These are phyloP conservation scores for Pseudoneurospora amorphoporcata DNA, from an alignment of 495 filamentous ascomycete genomes.

Conservation along the genomic window DNA sequence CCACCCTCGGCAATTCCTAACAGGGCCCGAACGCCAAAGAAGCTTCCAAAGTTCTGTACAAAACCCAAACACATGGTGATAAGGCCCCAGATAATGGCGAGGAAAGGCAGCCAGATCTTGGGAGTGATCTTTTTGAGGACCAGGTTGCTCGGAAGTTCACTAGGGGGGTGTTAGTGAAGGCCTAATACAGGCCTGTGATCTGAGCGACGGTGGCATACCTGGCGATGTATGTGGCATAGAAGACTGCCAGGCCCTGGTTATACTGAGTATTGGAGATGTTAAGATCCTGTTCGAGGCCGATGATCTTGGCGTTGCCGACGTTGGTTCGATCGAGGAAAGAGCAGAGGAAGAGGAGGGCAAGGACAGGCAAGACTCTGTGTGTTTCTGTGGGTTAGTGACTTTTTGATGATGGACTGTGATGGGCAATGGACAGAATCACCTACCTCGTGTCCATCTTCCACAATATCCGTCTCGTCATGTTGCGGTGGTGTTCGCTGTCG, in stretches of 20 bases:
- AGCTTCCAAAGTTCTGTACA: slow-evolving; percentile 58
- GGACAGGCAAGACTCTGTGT: slow-evolving; percentile 38
- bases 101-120: slow-evolving; percentile 45
- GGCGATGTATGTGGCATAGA: slow-evolving; percentile 48
- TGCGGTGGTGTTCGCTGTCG: neutral
- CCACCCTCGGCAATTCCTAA: slow-evolving; percentile 52
- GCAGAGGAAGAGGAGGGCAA: slow-evolving; percentile 39
- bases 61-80: slow-evolving; percentile 62
- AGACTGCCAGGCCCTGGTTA: slow-evolving; percentile 49
- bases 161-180: slow-evolving; percentile 6
- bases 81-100: slow-evolving; percentile 47
- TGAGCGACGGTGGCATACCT: slow-evolving; percentile 14
- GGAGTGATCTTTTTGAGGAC: slow-evolving; percentile 66
- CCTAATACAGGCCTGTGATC: slow-evolving; percentile 3
- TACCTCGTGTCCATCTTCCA: slow-evolving; percentile 20
- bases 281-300: slow-evolving; percentile 55
- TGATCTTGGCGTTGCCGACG: slow-evolving; percentile 77
- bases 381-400: slow-evolving; percentile 10
- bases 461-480: slow-evolving; percentile 9
- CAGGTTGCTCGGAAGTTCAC: slow-evolving; percentile 77
- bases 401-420: neutral
- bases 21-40: slow-evolving; percentile 68
- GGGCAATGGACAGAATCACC: neutral
- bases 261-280: slow-evolving; percentile 57
- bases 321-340: slow-evolving; percentile 71